These are phyloP conservation scores for Penicillium sclerotigenum DNA, from an alignment of 2,329 filamentous ascomycete species.

Conservation along the genomic window DNA sequence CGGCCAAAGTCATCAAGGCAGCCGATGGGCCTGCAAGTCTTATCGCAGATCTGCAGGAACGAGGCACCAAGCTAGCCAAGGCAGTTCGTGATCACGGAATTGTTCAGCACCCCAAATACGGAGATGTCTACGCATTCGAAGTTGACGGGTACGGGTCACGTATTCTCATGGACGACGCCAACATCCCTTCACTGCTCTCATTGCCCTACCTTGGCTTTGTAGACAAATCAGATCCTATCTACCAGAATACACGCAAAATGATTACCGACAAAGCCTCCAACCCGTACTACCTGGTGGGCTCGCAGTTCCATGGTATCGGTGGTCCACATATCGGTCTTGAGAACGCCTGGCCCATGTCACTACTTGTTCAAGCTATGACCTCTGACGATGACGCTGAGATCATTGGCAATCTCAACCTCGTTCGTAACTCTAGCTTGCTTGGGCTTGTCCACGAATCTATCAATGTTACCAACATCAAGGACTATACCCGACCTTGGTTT, in stretches of 20 bases:
- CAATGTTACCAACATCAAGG: slow-evolving; percentile 66
- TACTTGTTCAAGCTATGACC: slow-evolving; percentile 88
- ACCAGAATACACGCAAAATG: slow-evolving; percentile 85
- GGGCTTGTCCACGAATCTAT: slow-evolving; percentile 92
- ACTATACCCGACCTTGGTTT: slow-evolving; percentile 91
- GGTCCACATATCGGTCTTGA: slow-evolving; percentile 75
- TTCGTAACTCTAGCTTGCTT: slow-evolving; percentile 70
- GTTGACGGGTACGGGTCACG: slow-evolving; percentile 62
- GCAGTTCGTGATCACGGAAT: slow-evolving; percentile 85
- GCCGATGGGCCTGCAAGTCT: slow-evolving; percentile 54
- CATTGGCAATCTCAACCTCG: slow-evolving; percentile 64
- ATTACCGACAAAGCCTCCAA: slow-evolving; percentile 73
- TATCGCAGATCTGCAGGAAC: slow-evolving; percentile 49
- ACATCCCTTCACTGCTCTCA: slow-evolving; percentile 60
- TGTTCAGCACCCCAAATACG: slow-evolving; percentile 49
- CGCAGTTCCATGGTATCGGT: slow-evolving; percentile 80
- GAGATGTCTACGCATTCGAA: slow-evolving; percentile 62
- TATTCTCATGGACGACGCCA: slow-evolving; percentile 65
- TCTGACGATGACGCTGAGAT: slow-evolving; percentile 80
- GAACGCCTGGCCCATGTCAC: slow-evolving; percentile 95
- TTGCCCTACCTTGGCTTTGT: slow-evolving; percentile 60
- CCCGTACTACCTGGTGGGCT: slow-evolving; percentile 80
- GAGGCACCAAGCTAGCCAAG: slow-evolving; percentile 65
- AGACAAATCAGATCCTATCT: slow-evolving; percentile 61
- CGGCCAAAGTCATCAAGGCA: slow-evolving; percentile 64